phyloP scores from a whole-genome alignment of 2,329 filamentous ascomycete species.

The Xylariaceae sp. region DNA sequence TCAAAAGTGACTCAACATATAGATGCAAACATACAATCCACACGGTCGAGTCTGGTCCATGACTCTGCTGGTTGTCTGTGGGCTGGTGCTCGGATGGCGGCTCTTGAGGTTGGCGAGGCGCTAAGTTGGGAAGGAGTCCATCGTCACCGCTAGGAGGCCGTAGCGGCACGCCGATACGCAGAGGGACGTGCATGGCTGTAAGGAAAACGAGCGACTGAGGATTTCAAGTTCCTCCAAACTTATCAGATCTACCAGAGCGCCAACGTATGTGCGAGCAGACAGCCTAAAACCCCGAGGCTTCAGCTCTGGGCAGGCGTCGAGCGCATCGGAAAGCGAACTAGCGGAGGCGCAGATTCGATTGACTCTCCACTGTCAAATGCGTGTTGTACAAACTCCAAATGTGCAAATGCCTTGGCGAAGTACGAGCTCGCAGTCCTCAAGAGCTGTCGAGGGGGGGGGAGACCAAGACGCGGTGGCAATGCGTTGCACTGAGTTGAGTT shows the following conservation, averaged over 20 bases:
- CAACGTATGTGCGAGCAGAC: not conserved
- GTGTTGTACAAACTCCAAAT: too few relatives aligned
- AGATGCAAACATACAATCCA: slow-evolving; percentile 11
- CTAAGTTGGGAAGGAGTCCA: not conserved
- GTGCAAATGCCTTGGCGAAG: too few relatives aligned
- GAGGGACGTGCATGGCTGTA: slow-evolving; percentile 19
- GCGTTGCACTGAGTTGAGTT: too few relatives aligned
- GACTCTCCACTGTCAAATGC: too few relatives aligned
- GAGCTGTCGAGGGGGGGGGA: slow-evolving; percentile 2
- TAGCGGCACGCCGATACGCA: slow-evolving; percentile 20
- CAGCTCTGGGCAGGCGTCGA: slow-evolving; percentile 9
- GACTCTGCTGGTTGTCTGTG: not conserved
- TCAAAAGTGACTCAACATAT: not conserved
- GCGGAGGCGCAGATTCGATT: too few relatives aligned
- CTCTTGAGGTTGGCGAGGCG: too few relatives aligned
- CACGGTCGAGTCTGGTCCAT: slow-evolving; percentile 7
- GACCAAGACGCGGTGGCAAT: too few relatives aligned
- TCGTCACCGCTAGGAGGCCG: slow-evolving; percentile 3
- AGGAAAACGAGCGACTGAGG: slow-evolving; percentile 17
- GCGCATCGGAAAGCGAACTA: slow-evolving; percentile 4
- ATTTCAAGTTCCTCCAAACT: not conserved
- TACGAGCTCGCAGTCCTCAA: too few relatives aligned
- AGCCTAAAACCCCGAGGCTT: slow-evolving; percentile 10
- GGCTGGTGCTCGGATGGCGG: slow-evolving; percentile 3
- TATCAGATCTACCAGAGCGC: not conserved